Evolutionary conservation across 225 moss, liverwort and hornwort genomes (phyloP), one percentile per base, ranked within the genome.

Genomic region (Thuidium tamariscinum): DNA sequence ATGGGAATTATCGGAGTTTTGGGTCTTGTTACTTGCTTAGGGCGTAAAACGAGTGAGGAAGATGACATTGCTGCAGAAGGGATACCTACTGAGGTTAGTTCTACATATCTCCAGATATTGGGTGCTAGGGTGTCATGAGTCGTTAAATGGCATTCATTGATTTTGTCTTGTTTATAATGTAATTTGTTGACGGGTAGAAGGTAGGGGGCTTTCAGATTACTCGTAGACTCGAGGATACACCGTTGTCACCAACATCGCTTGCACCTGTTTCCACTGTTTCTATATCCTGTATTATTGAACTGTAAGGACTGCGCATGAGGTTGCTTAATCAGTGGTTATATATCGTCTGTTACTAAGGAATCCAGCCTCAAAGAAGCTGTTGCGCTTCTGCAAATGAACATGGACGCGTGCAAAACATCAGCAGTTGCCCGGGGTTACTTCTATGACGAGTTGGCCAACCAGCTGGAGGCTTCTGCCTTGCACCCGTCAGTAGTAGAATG

Each of bases 1-100:
- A 97, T 97, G 96, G 96, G 96, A 86, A 88, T 97, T 10, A 95
- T 97, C 84, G 96, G 96, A 83, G 95, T 94, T 84, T 87, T 95
- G 86, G 91, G 93, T 82, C 93, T 97, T 66, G 95, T 95, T 67
- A 88, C 92, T 84, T 97, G 95, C 91, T 80, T 97, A 81, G 91
- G 92, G 76, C 86, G 91, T 64, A 90, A 92, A 86, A 46, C 69
- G 66, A 89, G 67, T 61, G 87, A 80, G 61, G 93, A 87, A 62
- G 89, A 82, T 83, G 88, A 87, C 81, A 76, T 80, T 86, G 85
- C 85, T 64, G 79, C 74, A 65, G 90, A 94, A 76, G 87, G 80
- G 55, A 77, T 88, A 74, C 79, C 82, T 59, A 80, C 48, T 85
- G 94, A 93, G 94, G 94, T 92, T 88, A 86, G 89, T 73, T 70